Evolutionary conservation across 164 flowering plant genomes (phyloP).

Genomic region (Paratinospora sagittata): DNA sequence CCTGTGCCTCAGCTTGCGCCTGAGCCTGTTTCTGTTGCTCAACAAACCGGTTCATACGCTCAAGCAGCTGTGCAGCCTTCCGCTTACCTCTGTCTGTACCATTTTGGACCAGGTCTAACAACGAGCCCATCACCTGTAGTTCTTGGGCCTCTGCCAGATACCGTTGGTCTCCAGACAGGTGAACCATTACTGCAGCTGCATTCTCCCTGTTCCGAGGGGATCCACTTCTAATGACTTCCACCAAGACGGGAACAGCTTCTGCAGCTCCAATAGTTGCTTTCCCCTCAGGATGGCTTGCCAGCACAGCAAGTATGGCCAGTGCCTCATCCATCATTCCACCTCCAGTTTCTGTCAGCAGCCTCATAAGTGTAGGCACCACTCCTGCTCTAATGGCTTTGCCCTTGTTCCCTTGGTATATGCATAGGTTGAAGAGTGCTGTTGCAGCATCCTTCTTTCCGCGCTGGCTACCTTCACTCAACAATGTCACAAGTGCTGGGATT

Average conservation of each 20-base stretch:
- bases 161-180: conserved; percentile 64
- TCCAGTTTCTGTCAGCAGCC: conserved; percentile 66
- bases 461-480: conserved; percentile 84
- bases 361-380: conserved; percentile 64
- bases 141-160: conserved; percentile 58
- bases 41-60: conserved; percentile 50
- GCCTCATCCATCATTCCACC: conserved; percentile 92
- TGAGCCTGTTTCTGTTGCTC: conserved; percentile 61
- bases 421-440: conserved; percentile 90
- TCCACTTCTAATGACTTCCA: conserved; percentile 71
- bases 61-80: conserved; percentile 75
- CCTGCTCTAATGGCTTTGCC: conserved; percentile 88
- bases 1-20: conserved; percentile 32
- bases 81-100: conserved; percentile 90
- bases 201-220: conserved; percentile 90
- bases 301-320: conserved; percentile 74
- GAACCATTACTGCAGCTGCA: conserved; percentile 89
- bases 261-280: conserved; percentile 71
- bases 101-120: conserved; percentile 60
- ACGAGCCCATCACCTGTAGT: conserved; percentile 49
- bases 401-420: conserved; percentile 94
- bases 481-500: conserved; percentile 71
- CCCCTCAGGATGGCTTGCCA: conserved; percentile 83
- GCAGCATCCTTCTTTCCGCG: conserved; percentile 99
- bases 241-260: conserved; percentile 71